phyloP scores from a whole-genome alignment of 2,329 filamentous ascomycete species.

The Zymoseptoria crescenta region DNA sequence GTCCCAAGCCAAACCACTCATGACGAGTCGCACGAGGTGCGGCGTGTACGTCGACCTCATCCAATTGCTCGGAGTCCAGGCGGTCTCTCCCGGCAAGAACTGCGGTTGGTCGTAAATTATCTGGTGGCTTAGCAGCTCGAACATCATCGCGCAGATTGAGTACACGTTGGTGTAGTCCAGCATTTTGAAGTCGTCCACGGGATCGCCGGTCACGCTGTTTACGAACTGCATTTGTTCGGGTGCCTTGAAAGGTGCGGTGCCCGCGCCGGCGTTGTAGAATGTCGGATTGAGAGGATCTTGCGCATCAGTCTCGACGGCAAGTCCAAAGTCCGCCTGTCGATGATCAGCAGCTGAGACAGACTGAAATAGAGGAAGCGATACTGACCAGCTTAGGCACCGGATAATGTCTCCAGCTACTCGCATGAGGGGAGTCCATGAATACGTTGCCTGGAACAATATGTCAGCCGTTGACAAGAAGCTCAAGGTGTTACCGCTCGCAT shows the following conservation, averaged over 20 bases:
- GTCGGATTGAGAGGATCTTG: conserved; percentile 11
- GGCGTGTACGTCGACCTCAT: neutral
- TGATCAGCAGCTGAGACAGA: neutral
- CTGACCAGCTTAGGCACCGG: neutral
- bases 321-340: conserved; percentile 12
- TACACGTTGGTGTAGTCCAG: conserved; percentile 1
- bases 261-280: conserved; percentile 1
- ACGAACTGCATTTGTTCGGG: conserved; percentile 9
- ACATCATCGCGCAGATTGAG: neutral
- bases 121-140: neutral
- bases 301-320: conserved; percentile 7
- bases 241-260: conserved; percentile 8
- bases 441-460: conserved; percentile 8
- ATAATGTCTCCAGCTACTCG: neutral
- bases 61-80: neutral
- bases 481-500: neutral
- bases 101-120: too few relatives aligned
- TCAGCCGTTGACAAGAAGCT: neutral
- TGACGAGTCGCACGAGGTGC: neutral
- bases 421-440: conserved; percentile 8
- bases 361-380: conserved; percentile 5
- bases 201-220: conserved; percentile 1
- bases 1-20: neutral
- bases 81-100: neutral
- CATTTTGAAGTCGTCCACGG: conserved; percentile 6